Base-by-base conservation (phyloP, 176 grass and related monocot genomes). In the Metroxylon sagu region DNA sequence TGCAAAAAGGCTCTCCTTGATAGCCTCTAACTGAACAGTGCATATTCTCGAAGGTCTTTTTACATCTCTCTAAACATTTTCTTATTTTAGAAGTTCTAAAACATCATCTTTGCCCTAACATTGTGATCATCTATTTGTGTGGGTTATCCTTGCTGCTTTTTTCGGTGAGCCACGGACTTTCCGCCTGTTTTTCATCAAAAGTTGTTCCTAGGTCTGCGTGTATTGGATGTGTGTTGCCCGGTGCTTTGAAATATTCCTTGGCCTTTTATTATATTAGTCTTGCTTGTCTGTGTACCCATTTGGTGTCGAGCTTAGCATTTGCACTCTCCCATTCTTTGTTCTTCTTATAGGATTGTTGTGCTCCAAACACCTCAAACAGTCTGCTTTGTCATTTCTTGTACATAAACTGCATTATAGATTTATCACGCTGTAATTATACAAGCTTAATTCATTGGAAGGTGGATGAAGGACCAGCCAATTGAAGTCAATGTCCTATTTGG, bases 1-100 rank as follows among this genome's bases (percentile, higher is more conserved):
- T 98, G 88, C 84, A 93, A 93, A 85, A 93, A 85, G 79, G 84
- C 74, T 83, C 94, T 98, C 78, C 83, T 90, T 76, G 85, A 84
- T 79, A 90, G 71, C 78, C 85, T 89, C 60, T 85, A 67, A 80
- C 50, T 49, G 56, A 55, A 51, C 26, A 55, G 55, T 18, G 4
- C 16, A 18, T 25, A 48, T 67, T 12, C 59, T 18, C 39, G 17
- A 52, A 29, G 6, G 49, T 29, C 25, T 43, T 26, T 49, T 6
- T 1, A 52, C 66, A 10, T 61, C 50, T 27, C 5, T 60, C 43
- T 16, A 25, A 39, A 14, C 39, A 25, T 54, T 59, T 72, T 56
- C 61, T 14, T 27, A 59, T 48, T 31, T 59, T 17, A 29, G 51
- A 58, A 27, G 54, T 31, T 64, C 65, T 67, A 62, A 63, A 50